These are phyloP conservation scores for Omphalea diandra DNA, from an alignment of 441 rosid genomes.

Conservation along the genomic window DNA sequence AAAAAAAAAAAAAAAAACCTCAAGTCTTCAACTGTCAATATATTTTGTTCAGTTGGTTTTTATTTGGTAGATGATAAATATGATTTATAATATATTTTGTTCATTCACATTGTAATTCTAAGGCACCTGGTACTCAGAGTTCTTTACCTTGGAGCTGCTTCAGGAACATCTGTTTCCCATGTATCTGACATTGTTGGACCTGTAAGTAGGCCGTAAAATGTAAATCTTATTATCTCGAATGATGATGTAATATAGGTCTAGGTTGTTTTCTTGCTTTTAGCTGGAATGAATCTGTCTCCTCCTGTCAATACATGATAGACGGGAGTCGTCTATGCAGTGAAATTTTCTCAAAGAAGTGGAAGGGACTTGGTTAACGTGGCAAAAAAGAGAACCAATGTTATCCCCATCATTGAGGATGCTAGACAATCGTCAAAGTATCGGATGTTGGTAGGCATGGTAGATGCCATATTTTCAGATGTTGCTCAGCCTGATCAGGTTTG, in stretches of 20 bases:
- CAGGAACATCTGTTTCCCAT: conserved; percentile 85
- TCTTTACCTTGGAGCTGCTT: conserved; percentile 91
- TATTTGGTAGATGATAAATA: too few relatives aligned
- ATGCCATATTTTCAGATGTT: too few relatives aligned
- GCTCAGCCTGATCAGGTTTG: conserved; percentile 97
- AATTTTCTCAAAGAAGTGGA: conserved; percentile 91
- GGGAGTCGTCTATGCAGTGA: conserved; percentile 85
- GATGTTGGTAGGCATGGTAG: conserved; percentile 95
- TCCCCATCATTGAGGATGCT: conserved; percentile 91
- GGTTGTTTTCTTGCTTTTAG: not conserved
- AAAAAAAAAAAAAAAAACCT: too few relatives aligned
- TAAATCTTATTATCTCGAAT: too few relatives aligned
- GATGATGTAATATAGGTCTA: not conserved
- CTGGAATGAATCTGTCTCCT: not conserved
- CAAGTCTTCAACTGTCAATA: too few relatives aligned
- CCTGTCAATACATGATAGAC: conserved; percentile 30
- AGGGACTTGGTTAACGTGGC: conserved; percentile 96
- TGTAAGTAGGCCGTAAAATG: conserved; percentile 36
- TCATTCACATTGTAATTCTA: not conserved
- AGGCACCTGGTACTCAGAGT: conserved; percentile 89
- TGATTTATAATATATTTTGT: not conserved
- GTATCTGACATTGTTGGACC: conserved; percentile 89
- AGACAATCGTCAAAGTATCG: conserved; percentile 90
- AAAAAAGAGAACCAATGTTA: conserved; percentile 76
- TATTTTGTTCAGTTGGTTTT: not conserved